Evolutionary conservation across 352 stramenopile genomes (phyloP), one percentile per base, ranked within the genome.

Genomic region (Pythium sukuiense): DNA sequence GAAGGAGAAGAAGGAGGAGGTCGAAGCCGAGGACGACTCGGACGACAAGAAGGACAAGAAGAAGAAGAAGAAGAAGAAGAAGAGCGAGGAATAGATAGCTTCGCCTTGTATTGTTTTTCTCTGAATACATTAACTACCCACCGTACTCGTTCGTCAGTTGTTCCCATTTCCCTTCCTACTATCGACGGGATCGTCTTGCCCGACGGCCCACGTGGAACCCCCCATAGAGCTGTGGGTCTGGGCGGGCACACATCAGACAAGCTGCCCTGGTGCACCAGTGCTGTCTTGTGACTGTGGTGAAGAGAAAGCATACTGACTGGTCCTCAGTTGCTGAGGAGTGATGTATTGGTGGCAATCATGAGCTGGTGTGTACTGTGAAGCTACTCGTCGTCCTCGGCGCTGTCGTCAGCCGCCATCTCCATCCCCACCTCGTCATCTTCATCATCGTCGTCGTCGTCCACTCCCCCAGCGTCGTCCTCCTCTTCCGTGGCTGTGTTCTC

Each of bases 1-100:
- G 73, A 79, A 85, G 53, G 77, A 92, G 64, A 88, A 93, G 71
- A 87, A 93, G 62, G 92, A 93, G 69, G 88, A 93, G 65, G 85
- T 91, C 58, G 90, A 95, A 71, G 83, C 93, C 68, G 77, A 82
- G 33, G 82, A 93, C 59, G 79, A 94, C 58, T 76, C 82, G 18
- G 61, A 74, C 39, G 69, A 59, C 26, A 67, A 64, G 32, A 61
- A 65, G 69, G 74, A 80, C 33, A 82, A 80, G 69, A 76, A 80
- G 35, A 82, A 80, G 59, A 83, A 86, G 63, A 74, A 70, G 65
- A 76, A 80, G 59, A 83, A 86, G 63, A 74, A 70, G 65, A 76
- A 57, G 54, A 30, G 62, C 55, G 65, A 84, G 61, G 72, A 87
- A 81, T 83, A 85, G 79, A 85, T 74, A 69, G 60, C 33, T 55